Base-by-base conservation (phyloP, 164 flowering plant species). In the Umbilicus rupestris region DNA sequence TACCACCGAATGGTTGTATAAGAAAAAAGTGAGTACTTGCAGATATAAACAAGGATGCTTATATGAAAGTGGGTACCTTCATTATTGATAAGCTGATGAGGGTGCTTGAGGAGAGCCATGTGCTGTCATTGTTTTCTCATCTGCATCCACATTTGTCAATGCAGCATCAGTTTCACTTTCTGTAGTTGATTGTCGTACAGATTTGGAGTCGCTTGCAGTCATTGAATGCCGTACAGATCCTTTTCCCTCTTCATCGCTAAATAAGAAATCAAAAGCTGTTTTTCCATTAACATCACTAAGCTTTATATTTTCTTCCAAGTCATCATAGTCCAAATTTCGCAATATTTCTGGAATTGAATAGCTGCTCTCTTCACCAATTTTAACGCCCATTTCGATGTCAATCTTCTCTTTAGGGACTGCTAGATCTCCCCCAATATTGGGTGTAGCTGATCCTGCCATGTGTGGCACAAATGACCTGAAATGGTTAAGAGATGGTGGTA, bases 321-420 rank as follows among this genome's bases (percentile, higher is more conserved):
- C 85, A 66, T 67, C 79, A 65, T 78, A 86, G 69, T 85, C 84
- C 76, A 87, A 80, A 64, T 79, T 77, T 29, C 76, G 82, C 74
- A 93, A 59, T 47, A 93, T 81, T 63, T 81, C 81, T 30, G 98
- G 96, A 70, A 87, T 74, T 49, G 78, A 57, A 67, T 72, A 64
- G 45, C 71, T 75, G 35, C 67, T 70, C 46, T 75, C 80, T 28
- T 75, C 82, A 0, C 39, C 57, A 68, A 67, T 42, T 70, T 67
- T 82, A 65, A 67, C 63, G 57, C 89, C 89, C 85, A 80, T 84
- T 70, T 85, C 96, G 65, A 85, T 73, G 63, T 87, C 90, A 50
- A 83, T 80, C 69, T 84, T 89, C 70, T 82, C 92, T 65, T 83
- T 84, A 7, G 82, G 59, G 75, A 77, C 72, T n/a, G 44, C 65